Evolutionary conservation across 2,329 filamentous ascomycete species (phyloP).

Genomic region (Botrytis medusae): DNA sequence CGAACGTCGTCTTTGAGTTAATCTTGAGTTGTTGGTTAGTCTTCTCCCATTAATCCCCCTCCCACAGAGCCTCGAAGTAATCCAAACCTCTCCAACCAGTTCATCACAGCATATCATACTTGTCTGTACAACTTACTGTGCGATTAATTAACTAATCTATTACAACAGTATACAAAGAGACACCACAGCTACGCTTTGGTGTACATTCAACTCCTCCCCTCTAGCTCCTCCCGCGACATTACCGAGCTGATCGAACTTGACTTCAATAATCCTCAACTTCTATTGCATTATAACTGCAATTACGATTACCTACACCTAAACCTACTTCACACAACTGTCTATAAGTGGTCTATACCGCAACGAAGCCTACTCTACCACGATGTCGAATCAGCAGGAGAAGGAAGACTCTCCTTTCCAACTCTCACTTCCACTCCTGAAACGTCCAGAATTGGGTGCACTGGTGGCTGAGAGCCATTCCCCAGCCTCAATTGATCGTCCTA

Average conservation of each 20-base stretch:
- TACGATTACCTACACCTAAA: background rate
- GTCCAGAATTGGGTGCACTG: no score
- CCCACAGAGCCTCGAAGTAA: rapidly evolving
- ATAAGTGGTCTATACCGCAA: background rate
- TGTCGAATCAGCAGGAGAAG: background rate
- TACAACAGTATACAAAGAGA: background rate
- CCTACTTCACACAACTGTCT: background rate
- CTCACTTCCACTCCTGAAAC: no score
- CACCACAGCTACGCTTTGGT: background rate
- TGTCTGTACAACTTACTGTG: background rate
- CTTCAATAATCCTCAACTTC: background rate
- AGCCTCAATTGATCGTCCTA: no score
- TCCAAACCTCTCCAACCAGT: background rate
- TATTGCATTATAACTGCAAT: background rate
- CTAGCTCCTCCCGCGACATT: background rate
- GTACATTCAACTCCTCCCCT: background rate
- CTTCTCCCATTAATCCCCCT: background rate
- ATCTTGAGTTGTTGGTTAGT: background rate
- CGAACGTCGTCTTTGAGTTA: background rate
- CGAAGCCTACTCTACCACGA: background rate
- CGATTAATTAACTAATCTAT: background rate
- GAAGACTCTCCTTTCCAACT: background rate
- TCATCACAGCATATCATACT: background rate
- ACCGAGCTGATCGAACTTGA: background rate
- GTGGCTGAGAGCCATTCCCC: no score